A percentile compares a stretch with the other conserved stretches of the same genome.
Conservation (phyloP, 805 yeast genomes). For the Lipomyces anomalus region DNA sequence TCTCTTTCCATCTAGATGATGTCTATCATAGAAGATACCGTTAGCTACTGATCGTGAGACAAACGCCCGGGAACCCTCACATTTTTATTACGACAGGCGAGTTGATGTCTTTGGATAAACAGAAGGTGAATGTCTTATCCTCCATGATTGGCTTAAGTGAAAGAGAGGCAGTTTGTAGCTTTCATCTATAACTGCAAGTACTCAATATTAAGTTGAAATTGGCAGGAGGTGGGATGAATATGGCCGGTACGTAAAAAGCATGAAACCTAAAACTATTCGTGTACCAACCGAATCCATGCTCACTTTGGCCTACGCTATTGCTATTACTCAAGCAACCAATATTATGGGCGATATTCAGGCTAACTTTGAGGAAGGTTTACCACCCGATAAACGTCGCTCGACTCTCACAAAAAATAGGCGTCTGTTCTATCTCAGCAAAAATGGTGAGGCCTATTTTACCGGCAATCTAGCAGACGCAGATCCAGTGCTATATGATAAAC, state of each 20-base stretch:
- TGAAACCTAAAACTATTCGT: no score
- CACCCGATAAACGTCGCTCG: conserved; percentile 6
- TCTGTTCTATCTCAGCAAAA: conserved; percentile 9
- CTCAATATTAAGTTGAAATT: no score
- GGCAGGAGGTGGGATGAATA: no score
- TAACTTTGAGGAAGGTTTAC: no score
- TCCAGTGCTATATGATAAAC: conserved; percentile 11
- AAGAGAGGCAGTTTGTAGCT: no score
- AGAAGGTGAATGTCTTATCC: conserved; percentile 46
- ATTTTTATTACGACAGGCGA: conserved; percentile 47
- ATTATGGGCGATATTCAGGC: no score
- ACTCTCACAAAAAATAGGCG: conserved; percentile 11
- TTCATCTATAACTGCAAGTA: no score
- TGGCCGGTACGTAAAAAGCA: no score
- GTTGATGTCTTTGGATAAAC: conserved; percentile 51
- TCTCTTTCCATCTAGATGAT: conserved; percentile 42
- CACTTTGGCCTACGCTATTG: no score
- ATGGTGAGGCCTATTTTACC: conserved; percentile 8
- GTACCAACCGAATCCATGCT: no score
- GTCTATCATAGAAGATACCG: conserved; percentile 22
- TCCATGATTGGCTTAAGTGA: no score
- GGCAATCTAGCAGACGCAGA: conserved; percentile 13
- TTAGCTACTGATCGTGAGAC: conserved; percentile 1
- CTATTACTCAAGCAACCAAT: no score
- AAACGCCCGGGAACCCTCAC: conserved; percentile 21